phyloP scores from a whole-genome alignment of 1,284 basidiomycete genomes.

The Quambalaria eucalypti region DNA sequence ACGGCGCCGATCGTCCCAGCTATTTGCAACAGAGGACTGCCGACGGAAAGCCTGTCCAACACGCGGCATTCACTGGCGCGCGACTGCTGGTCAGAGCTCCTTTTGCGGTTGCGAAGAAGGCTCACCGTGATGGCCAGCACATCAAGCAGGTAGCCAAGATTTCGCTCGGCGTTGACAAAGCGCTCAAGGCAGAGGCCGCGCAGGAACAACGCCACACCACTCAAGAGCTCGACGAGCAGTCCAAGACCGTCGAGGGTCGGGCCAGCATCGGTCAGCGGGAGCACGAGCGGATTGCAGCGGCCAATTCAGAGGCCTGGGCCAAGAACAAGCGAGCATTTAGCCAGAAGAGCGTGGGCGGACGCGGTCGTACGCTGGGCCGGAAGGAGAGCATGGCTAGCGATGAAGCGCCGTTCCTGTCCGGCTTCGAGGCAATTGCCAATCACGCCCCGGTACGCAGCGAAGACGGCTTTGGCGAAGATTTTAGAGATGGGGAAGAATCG shows the following conservation, averaged over 20 bases:
- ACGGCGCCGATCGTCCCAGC: constrained; percentile 32
- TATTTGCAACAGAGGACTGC: constrained; percentile 21
- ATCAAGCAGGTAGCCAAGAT: constrained; percentile 19
- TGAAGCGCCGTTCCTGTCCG: constrained; percentile 34
- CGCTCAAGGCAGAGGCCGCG: constrained; percentile 3
- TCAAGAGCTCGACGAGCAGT: not conserved
- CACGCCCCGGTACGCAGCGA: constrained; percentile 33
- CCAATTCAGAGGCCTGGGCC: no score
- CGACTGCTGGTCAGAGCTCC: not conserved
- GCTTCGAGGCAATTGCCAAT: constrained; percentile 24
- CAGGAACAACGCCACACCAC: not conserved
- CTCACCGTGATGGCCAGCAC: constrained; percentile 6
- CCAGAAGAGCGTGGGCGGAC: not conserved
- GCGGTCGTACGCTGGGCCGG: not conserved
- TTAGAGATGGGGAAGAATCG: constrained; percentile 24
- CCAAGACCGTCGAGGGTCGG: not conserved
- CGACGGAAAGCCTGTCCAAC: constrained; percentile 9
- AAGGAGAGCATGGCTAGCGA: constrained; percentile 10
- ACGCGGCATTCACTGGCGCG: not conserved
- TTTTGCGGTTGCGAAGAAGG: not conserved
- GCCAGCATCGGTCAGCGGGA: not conserved
- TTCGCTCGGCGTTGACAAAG: not conserved
- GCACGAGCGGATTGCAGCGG: not conserved
- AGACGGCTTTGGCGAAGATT: constrained; percentile 22
- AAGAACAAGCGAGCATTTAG: not conserved